Base-by-base conservation (phyloP, 148 eudicot species). In the Chenopodium album region DNA sequence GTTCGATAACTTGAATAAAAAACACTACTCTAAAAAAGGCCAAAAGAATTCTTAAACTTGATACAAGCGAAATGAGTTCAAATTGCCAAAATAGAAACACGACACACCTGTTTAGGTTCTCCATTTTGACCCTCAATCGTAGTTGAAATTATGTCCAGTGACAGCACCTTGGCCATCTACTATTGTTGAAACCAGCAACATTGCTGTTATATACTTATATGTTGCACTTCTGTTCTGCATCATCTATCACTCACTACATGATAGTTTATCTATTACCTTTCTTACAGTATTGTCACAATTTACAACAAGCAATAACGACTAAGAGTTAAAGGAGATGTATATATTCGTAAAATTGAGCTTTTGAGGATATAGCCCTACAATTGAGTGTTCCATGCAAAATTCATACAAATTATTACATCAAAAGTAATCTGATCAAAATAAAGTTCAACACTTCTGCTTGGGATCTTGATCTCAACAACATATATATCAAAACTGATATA, bases 51-150 rank as follows among this genome's bases (percentile, higher is more conserved):
- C 59, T 52, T 52, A 11, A 16, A 14, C 50, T 6, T 10, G 2
- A 74, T 20, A 22, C 3, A 16, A 52, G 12, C 19, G 13, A 52
- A 52, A 52, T 52, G 62, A 74, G 19, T 56, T 37, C 19, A 2
- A 82, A 68, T 11, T 7, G 0, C 4, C 41, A 63, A 66, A 29
- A 63, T 3, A 77, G 71, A 77, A 11, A 56, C 3, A 54, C 48
- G 22, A 52, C 75, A 63, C 13, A 94, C 97, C 90, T 91, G 94
- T 80, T 92, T 94, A 9, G 94, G 93, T 81, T 92, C 97, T 81
- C 98, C 96, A 90, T 94, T 92, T 89, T 92, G 92, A 75, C 98
- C 98, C 67, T 97, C 98, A 82, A 92, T 94, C 32, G 98, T 94
- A 0, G 94, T 92, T n/a, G 98, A 94, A 82, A 94, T 94, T 47